phyloP scores from a whole-genome alignment of 2,329 filamentous ascomycete genomes.

The Claviceps cyperi region DNA sequence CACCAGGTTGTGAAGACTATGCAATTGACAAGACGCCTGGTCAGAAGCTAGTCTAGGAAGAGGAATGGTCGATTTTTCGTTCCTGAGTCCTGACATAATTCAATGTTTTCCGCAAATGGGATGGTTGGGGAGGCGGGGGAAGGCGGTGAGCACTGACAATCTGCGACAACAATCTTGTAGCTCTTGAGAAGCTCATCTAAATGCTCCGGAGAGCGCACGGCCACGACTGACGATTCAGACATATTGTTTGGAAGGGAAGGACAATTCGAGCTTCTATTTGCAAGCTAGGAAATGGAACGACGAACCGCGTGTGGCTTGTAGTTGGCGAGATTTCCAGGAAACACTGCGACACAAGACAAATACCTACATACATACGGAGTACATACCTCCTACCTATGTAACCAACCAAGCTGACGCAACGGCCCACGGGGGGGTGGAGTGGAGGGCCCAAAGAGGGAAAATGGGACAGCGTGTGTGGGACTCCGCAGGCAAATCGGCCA shows the following conservation, averaged over 20 bases:
- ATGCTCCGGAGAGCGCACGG: conserved; percentile 39
- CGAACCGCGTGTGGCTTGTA: too few species aligned
- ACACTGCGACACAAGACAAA: too few species aligned
- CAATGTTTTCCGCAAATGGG: too few species aligned
- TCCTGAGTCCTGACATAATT: too few species aligned
- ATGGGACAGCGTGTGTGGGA: too few species aligned
- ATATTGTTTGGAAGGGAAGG: conserved; percentile 9
- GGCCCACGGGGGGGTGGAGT: background rate
- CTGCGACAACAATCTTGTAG: conserved; percentile 69
- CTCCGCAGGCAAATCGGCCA: too few species aligned
- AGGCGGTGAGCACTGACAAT: conserved; percentile 50
- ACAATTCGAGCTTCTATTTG: background rate
- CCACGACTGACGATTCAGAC: conserved; percentile 14
- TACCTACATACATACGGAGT: too few species aligned
- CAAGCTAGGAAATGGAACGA: too few species aligned
- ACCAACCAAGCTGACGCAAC: background rate
- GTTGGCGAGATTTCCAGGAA: too few species aligned
- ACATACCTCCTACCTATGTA: too few species aligned
- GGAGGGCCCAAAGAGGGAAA: background rate
- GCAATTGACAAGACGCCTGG: background rate
- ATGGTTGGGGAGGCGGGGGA: background rate
- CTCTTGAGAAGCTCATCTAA: conserved; percentile 54
- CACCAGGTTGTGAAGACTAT: conserved; percentile 83
- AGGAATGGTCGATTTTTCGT: background rate
- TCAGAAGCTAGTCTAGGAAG: conserved; percentile 7